Conservation (phyloP, 352 stramenopile genomes). For the Globisporangium apiculatum region DNA sequence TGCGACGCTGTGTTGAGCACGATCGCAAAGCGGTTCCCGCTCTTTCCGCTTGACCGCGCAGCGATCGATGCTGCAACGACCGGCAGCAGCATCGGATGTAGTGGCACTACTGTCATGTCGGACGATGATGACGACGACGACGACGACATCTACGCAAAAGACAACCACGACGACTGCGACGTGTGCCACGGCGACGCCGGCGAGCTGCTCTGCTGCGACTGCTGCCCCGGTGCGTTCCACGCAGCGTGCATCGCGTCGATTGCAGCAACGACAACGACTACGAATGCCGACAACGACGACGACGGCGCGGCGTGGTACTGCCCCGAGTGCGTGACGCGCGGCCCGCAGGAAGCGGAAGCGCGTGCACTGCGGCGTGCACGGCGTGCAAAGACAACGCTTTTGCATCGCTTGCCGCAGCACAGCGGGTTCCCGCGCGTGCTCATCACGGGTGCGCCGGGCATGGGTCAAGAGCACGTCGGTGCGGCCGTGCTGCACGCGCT, state of each 20-base stretch:
- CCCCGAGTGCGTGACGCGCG: conserved; percentile 29
- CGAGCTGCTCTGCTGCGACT: conserved; percentile 52
- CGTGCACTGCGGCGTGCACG: conserved; percentile 20
- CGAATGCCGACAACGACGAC: conserved; percentile 3
- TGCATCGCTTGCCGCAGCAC: conserved; percentile 32
- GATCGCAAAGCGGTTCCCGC: conserved; percentile 48
- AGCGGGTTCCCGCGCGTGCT: conserved; percentile 67
- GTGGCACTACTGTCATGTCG: background rate
- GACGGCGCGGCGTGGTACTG: conserved; percentile 39
- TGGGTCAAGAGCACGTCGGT: conserved; percentile 71
- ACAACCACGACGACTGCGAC: conserved; percentile 58
- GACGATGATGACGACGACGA: conserved; percentile 37
- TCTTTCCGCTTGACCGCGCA: conserved; percentile 47
- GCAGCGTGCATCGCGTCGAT: conserved; percentile 23
- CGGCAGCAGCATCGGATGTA: conserved; percentile 1
- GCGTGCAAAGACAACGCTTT: conserved; percentile 19
- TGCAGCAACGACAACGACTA: background rate
- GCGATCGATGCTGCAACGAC: conserved; percentile 27
- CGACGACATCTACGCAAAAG: conserved; percentile 63
- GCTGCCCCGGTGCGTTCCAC: conserved; percentile 63
- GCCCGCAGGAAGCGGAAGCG: conserved; percentile 14
- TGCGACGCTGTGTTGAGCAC: conserved; percentile 34
- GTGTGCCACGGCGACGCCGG: conserved; percentile 57
- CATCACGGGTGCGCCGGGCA: conserved; percentile 44
- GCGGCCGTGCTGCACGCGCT: conserved; percentile 60